phyloP scores from a whole-genome alignment of 208 protist genomes.

The Vickermania ingenoplastis region DNA sequence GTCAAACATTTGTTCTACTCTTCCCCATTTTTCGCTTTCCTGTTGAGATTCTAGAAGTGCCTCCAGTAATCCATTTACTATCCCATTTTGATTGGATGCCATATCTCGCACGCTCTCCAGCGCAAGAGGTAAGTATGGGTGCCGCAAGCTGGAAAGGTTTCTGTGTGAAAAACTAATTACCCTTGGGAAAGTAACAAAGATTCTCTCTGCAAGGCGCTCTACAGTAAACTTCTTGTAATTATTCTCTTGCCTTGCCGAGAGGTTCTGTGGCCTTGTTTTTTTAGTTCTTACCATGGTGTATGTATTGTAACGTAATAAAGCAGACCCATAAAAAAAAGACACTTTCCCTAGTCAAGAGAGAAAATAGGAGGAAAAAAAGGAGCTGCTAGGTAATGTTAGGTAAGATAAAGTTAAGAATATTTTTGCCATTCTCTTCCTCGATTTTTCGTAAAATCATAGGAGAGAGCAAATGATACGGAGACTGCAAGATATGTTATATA shows the following conservation, averaged over 20 bases:
- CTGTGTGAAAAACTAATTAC: constrained; percentile 67
- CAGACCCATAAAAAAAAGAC: constrained; percentile 3
- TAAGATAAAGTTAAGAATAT: too few species aligned
- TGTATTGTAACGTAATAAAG: constrained; percentile 4
- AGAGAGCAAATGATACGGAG: too few species aligned
- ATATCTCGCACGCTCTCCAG: constrained; percentile 17
- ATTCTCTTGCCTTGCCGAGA: not conserved
- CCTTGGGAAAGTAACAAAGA: constrained; percentile 49
- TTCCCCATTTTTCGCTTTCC: constrained; percentile 40
- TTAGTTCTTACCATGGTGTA: not conserved
- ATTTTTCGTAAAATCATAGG: too few species aligned
- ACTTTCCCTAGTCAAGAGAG: not conserved
- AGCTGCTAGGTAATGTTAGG: too few species aligned
- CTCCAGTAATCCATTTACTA: constrained; percentile 35
- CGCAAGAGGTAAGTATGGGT: constrained; percentile 49
- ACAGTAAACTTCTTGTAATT: constrained; percentile 18
- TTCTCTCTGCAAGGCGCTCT: constrained; percentile 47
- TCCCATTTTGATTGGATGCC: constrained; percentile 10
- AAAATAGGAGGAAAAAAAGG: constrained; percentile 2
- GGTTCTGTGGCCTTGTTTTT: not conserved
- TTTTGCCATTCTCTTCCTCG: too few species aligned
- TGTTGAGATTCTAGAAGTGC: constrained; percentile 31
- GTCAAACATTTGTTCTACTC: constrained; percentile 53
- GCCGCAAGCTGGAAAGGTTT: constrained; percentile 41
- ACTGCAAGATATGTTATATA: too few species aligned